Conservation (phyloP, 23 red algal species). For the Gracilaria gracilis region DNA sequence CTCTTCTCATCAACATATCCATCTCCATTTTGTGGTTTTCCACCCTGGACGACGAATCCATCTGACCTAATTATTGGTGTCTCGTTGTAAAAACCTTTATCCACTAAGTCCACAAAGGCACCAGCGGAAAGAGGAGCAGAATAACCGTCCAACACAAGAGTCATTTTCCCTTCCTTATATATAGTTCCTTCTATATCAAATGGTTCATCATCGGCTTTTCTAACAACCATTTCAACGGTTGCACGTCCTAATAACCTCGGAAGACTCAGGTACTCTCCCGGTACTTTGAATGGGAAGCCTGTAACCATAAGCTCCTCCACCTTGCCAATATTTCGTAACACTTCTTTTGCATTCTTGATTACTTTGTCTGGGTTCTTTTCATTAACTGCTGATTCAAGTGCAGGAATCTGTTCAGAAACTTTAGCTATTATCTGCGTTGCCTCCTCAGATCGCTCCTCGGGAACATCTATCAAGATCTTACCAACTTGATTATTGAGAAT, state of each 20-base stretch:
- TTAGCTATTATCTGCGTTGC: constrained; percentile 56
- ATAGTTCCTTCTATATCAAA: constrained; percentile 96
- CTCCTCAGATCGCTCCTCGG: constrained; percentile 30
- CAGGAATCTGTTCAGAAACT: constrained; percentile 52
- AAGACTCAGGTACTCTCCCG: constrained; percentile 74
- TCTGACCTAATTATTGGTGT: constrained; percentile 85
- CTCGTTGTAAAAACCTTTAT: constrained; percentile 91
- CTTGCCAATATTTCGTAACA: constrained; percentile 77
- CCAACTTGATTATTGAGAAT: constrained; percentile 70
- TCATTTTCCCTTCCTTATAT: constrained; percentile 85
- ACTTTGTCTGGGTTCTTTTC: constrained; percentile 83
- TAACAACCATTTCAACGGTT: constrained; percentile 87
- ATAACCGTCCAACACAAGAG: constrained; percentile 94
- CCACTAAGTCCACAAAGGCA: constrained; percentile 92
- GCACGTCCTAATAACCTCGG: constrained; percentile 88
- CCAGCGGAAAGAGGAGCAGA: constrained; percentile 91
- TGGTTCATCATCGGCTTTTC: constrained; percentile 77
- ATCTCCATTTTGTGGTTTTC: constrained; percentile 85
- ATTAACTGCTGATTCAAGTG: constrained; percentile 44
- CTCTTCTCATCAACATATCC: constrained; percentile 83
- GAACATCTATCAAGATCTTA: constrained; percentile 66
- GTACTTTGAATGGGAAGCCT: constrained; percentile 91
- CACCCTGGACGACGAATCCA: constrained; percentile 94
- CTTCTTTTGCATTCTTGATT: constrained; percentile 36
- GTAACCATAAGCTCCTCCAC: constrained; percentile 85